Conservation (phyloP, 2,329 filamentous ascomycete genomes). For the Pseudocercospora vitis region DNA sequence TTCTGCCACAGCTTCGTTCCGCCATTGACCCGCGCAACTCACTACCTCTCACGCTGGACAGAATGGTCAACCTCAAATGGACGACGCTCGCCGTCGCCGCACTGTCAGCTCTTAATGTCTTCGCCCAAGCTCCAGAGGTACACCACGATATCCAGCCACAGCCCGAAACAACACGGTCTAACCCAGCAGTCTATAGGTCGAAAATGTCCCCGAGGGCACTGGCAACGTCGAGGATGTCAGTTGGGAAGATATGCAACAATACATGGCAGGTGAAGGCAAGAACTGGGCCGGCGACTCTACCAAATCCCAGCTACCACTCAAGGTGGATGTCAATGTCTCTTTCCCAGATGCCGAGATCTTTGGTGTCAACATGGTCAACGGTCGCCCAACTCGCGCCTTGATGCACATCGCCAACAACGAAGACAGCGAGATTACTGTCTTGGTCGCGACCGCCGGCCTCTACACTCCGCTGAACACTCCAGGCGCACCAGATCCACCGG, state of each 20-base stretch:
- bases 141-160: constrained; percentile 16
- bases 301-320: constrained; percentile 55
- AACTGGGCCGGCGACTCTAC: constrained; percentile 18
- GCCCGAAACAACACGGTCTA: constrained; percentile 24
- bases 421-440: constrained; percentile 68
- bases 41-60: background rate
- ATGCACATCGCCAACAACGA: constrained; percentile 86
- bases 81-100: constrained; percentile 71
- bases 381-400: constrained; percentile 77
- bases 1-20: background rate
- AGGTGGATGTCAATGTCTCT: constrained; percentile 56
- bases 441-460: constrained; percentile 75
- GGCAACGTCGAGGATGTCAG: constrained; percentile 20
- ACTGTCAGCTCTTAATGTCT: constrained; percentile 64
- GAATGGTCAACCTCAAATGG: constrained; percentile 73
- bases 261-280: constrained; percentile 17
- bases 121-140: constrained; percentile 53
- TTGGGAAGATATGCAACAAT: constrained; percentile 25
- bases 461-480: constrained; percentile 55
- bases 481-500: constrained; percentile 53
- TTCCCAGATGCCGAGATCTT: constrained; percentile 76
- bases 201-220: constrained; percentile 19
- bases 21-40: constrained; percentile 1
- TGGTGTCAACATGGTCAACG: constrained; percentile 93
- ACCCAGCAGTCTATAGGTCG: constrained; percentile 22